phyloP scores from a whole-genome alignment of 1,284 basidiomycete species.

The Boletus sp. region DNA sequence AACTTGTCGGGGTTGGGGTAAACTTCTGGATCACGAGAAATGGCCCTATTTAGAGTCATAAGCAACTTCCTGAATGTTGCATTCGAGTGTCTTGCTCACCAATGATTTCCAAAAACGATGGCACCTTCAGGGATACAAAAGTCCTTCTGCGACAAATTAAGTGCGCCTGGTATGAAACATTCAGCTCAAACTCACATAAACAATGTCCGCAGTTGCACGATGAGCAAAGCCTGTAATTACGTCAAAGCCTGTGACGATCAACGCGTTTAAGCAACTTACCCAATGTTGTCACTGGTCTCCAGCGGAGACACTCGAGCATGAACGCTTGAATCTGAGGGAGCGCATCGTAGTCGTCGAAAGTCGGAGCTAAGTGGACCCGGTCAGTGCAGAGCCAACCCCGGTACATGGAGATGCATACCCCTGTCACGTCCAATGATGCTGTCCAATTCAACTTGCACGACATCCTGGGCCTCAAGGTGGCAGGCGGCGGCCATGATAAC shows the following conservation, averaged over 20 bases:
- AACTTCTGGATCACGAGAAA: slow-evolving; percentile 28
- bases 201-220: slow-evolving; percentile 28
- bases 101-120: slow-evolving; percentile 34
- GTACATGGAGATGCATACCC: slow-evolving; percentile 21
- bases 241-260: slow-evolving; percentile 3
- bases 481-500: slow-evolving; percentile 49
- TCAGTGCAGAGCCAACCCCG: neutral
- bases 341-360: slow-evolving; percentile 36
- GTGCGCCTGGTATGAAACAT: neutral
- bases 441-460: slow-evolving; percentile 47
- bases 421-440: slow-evolving; percentile 39
- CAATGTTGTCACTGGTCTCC: slow-evolving; percentile 40
- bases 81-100: slow-evolving; percentile 15
- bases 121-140: slow-evolving; percentile 33
- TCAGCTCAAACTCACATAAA: slow-evolving; percentile 23
- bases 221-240: slow-evolving; percentile 28
- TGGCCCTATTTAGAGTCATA: slow-evolving; percentile 23
- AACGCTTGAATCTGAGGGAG: slow-evolving; percentile 43
- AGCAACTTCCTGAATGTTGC: neutral
- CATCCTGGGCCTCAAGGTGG: slow-evolving; percentile 37
- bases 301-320: slow-evolving; percentile 43
- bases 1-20: slow-evolving; percentile 31
- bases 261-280: slow-evolving; percentile 13
- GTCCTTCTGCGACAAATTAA: slow-evolving; percentile 21
- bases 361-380: slow-evolving; percentile 32